Percentiles rank a stretch among this genome's conserved stretches.
phyloP scores from a whole-genome alignment of 2,329 filamentous ascomycete species.

The Colletotrichum sidae region DNA sequence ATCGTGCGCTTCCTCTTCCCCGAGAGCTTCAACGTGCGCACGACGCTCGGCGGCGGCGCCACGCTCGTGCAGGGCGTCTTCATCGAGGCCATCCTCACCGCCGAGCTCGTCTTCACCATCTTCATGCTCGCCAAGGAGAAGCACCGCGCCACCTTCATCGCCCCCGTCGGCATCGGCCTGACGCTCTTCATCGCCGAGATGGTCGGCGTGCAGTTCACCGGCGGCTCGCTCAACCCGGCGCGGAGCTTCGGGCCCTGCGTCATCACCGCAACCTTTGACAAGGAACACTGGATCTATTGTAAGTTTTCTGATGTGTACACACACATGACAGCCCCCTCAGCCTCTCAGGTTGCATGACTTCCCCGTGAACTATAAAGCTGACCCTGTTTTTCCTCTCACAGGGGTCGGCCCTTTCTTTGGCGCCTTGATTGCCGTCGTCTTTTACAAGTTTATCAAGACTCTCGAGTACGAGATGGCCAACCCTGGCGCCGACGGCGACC shows the following conservation, averaged over 20 bases:
- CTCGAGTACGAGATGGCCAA: slow-evolving; percentile 59
- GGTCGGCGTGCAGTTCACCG: slow-evolving; percentile 60
- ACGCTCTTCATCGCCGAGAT: slow-evolving; percentile 59
- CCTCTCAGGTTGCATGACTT: slow-evolving; percentile 32
- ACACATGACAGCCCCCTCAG: too few species aligned
- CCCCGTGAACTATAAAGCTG: slow-evolving; percentile 5
- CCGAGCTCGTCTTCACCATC: slow-evolving; percentile 60
- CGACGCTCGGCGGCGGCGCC: slow-evolving; percentile 53
- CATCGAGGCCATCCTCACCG: slow-evolving; percentile 61
- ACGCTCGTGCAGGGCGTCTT: slow-evolving; percentile 59
- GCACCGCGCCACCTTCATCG: slow-evolving; percentile 59
- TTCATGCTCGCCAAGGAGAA: slow-evolving; percentile 66
- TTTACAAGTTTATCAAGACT: slow-evolving; percentile 55
- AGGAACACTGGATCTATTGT: slow-evolving; percentile 62
- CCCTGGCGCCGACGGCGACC: slow-evolving; percentile 58
- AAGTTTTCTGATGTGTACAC: slow-evolving; percentile 10
- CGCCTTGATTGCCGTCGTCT: slow-evolving; percentile 49
- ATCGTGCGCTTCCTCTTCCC: slow-evolving; percentile 57
- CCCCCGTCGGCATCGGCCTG: slow-evolving; percentile 60
- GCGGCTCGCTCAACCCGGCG: slow-evolving; percentile 60
- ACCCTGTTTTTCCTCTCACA: slow-evolving; percentile 16
- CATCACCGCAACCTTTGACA: slow-evolving; percentile 52
- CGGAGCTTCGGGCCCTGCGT: slow-evolving; percentile 60
- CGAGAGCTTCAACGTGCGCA: slow-evolving; percentile 55
- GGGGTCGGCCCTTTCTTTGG: slow-evolving; percentile 50